phyloP scores from a whole-genome alignment of 1,139 yeast genomes.

The Zygosaccharomyces sapae region DNA sequence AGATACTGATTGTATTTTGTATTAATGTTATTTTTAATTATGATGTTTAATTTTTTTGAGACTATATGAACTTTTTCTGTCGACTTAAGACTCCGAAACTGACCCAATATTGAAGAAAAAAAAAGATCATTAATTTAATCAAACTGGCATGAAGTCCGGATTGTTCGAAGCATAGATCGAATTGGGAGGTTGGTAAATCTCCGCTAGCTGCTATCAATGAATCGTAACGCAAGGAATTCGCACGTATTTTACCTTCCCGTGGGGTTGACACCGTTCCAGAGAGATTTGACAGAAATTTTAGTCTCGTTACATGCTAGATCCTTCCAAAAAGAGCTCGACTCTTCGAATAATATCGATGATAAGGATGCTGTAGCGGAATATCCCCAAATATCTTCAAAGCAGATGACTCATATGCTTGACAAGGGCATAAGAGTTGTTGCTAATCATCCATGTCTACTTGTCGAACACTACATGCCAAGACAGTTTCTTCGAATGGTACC shows the following conservation, averaged over 20 bases:
- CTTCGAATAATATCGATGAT: slow-evolving; percentile 11
- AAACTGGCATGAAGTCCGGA: background rate
- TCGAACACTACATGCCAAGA: slow-evolving; percentile 71
- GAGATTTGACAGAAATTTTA: slow-evolving; percentile 51
- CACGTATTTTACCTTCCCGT: slow-evolving; percentile 52
- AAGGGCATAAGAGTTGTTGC: slow-evolving; percentile 49
- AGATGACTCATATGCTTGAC: slow-evolving; percentile 43
- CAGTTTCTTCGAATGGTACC: slow-evolving; percentile 61
- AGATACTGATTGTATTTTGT: background rate
- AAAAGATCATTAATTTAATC: slow-evolving; percentile 1
- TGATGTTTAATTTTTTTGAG: background rate
- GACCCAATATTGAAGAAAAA: background rate
- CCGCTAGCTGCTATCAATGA: slow-evolving; percentile 5
- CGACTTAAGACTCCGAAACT: slow-evolving; percentile 1
- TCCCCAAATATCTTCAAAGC: slow-evolving; percentile 31
- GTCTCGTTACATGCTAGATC: slow-evolving; percentile 49
- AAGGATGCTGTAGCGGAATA: slow-evolving; percentile 13
- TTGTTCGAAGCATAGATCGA: background rate
- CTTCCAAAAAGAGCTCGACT: slow-evolving; percentile 35
- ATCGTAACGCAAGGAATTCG: slow-evolving; percentile 8
- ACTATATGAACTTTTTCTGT: background rate
- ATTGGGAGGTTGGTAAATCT: background rate
- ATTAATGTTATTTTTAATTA: background rate
- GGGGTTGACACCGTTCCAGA: slow-evolving; percentile 51
- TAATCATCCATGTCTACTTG: slow-evolving; percentile 65